phyloP scores from a whole-genome alignment of 1,284 basidiomycete genomes.

The Cutaneotrichosporon mucoides region DNA sequence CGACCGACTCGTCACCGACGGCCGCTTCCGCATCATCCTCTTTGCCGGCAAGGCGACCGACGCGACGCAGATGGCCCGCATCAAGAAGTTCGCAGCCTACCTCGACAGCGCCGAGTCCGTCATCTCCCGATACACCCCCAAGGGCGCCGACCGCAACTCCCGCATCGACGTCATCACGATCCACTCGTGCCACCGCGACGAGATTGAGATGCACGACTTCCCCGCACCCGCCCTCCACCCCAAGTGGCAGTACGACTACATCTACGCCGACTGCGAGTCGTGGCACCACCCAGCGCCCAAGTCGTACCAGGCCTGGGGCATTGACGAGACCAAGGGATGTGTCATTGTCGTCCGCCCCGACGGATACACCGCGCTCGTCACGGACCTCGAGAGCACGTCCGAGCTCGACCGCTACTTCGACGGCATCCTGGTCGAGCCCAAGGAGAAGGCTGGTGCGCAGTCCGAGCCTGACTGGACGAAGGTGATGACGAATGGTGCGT shows the following conservation, averaged over 20 bases:
- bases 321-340: slow-evolving; percentile 37
- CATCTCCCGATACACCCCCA: slow-evolving; percentile 40
- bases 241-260: slow-evolving; percentile 18
- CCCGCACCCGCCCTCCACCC: slow-evolving; percentile 14
- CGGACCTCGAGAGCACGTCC: slow-evolving; percentile 18
- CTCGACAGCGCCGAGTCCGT: slow-evolving; percentile 37
- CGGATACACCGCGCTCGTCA: slow-evolving; percentile 26
- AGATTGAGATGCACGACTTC: slow-evolving; percentile 17
- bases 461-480: slow-evolving; percentile 8
- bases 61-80: slow-evolving; percentile 47
- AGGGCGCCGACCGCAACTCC: slow-evolving; percentile 30
- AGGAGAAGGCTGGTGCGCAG: slow-evolving; percentile 1
- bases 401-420: slow-evolving; percentile 5
- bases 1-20: slow-evolving; percentile 63
- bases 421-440: slow-evolving; percentile 5
- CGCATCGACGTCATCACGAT: slow-evolving; percentile 20
- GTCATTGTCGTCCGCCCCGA: slow-evolving; percentile 44
- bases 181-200: slow-evolving; percentile 13
- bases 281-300: slow-evolving; percentile 39
- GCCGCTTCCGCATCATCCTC: slow-evolving; percentile 66
- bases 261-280: slow-evolving; percentile 37
- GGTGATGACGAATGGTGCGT: background rate
- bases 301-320: slow-evolving; percentile 43
- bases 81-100: slow-evolving; percentile 53
- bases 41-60: slow-evolving; percentile 59